Percentiles rank a stretch among this genome's conserved stretches.
Evolutionary conservation across 1,284 basidiomycete species (phyloP).

Genomic region (Trametes hirsuta): DNA sequence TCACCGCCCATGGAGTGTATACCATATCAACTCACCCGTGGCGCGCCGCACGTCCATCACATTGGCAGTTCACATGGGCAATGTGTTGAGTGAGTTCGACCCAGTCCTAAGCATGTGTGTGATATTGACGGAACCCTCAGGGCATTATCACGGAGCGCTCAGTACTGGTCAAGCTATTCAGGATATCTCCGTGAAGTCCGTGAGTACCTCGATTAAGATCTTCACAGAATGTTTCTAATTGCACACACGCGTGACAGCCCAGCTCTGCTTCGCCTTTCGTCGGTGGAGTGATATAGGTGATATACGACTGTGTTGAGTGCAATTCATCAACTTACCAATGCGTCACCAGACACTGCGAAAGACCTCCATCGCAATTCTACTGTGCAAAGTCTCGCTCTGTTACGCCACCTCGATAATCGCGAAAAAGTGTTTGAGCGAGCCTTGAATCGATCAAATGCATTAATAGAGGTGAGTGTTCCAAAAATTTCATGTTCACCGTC

Average conservation of each 20-base stretch:
- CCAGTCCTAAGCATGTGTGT: neutral
- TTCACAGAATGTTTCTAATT: neutral
- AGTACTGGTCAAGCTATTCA: slow-evolving; percentile 83
- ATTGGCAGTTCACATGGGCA: slow-evolving; percentile 10
- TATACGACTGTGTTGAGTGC: neutral
- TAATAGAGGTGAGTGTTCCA: slow-evolving; percentile 35
- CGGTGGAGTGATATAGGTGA: slow-evolving; percentile 73
- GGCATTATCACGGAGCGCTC: slow-evolving; percentile 73
- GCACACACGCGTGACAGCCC: slow-evolving; percentile 44
- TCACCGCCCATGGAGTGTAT: slow-evolving; percentile 69
- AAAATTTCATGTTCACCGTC: neutral
- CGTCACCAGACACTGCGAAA: slow-evolving; percentile 58
- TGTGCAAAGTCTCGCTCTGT: slow-evolving; percentile 54
- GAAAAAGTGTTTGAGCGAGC: slow-evolving; percentile 41
- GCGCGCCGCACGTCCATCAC: neutral
- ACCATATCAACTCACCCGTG: slow-evolving; percentile 34
- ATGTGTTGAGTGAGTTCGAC: slow-evolving; percentile 34
- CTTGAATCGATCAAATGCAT: slow-evolving; percentile 31
- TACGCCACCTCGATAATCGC: slow-evolving; percentile 50
- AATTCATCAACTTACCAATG: neutral
- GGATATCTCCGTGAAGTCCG: slow-evolving; percentile 79
- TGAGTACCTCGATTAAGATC: slow-evolving; percentile 39
- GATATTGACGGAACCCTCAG: slow-evolving; percentile 38
- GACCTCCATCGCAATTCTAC: slow-evolving; percentile 71
- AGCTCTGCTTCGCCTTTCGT: slow-evolving; percentile 73